Conservation (phyloP, 805 yeast species). For the Wickerhamiella kurtzmanii region DNA sequence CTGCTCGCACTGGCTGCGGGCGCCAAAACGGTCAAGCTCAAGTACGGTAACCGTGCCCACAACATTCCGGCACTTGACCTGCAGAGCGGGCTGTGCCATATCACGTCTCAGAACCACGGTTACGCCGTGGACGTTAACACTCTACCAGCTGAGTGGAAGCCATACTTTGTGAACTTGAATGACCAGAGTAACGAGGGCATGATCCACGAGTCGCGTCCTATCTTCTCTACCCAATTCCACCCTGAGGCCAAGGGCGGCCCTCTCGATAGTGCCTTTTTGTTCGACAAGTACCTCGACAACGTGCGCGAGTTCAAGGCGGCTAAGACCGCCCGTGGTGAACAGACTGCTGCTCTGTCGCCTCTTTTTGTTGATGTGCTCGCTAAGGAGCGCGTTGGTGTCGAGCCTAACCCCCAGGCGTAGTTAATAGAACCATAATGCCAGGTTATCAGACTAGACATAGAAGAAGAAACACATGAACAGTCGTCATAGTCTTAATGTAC, state of each 20-base stretch:
- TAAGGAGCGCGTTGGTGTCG: slow-evolving; percentile 32
- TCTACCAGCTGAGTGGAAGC: slow-evolving; percentile 63
- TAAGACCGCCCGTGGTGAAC: slow-evolving; percentile 32
- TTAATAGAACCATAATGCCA: not conserved
- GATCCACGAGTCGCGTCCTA: slow-evolving; percentile 77
- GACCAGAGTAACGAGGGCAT: slow-evolving; percentile 97
- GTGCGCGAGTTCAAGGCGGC: slow-evolving; percentile 44
- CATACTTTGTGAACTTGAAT: slow-evolving; percentile 83
- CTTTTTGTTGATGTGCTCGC: slow-evolving; percentile 29
- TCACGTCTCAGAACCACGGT: slow-evolving; percentile 98
- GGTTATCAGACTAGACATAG: not conserved
- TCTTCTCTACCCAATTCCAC: slow-evolving; percentile 94
- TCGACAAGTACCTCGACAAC: slow-evolving; percentile 73
- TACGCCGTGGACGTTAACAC: slow-evolving; percentile 85
- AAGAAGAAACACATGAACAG: not conserved
- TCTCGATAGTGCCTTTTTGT: slow-evolving; percentile 76
- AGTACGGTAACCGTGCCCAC: slow-evolving; percentile 98
- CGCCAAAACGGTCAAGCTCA: slow-evolving; percentile 81
- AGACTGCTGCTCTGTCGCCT: slow-evolving; percentile 29
- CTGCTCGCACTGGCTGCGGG: slow-evolving; percentile 89
- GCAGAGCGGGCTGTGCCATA: slow-evolving; percentile 85
- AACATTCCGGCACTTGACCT: slow-evolving; percentile 92
- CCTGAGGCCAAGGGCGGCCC: slow-evolving; percentile 99
- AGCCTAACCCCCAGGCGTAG: slow-evolving; percentile 26
- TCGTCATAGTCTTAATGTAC: too few relatives aligned